Base-by-base conservation (phyloP, 2,329 filamentous ascomycete genomes). In the Volutella citrinella region DNA sequence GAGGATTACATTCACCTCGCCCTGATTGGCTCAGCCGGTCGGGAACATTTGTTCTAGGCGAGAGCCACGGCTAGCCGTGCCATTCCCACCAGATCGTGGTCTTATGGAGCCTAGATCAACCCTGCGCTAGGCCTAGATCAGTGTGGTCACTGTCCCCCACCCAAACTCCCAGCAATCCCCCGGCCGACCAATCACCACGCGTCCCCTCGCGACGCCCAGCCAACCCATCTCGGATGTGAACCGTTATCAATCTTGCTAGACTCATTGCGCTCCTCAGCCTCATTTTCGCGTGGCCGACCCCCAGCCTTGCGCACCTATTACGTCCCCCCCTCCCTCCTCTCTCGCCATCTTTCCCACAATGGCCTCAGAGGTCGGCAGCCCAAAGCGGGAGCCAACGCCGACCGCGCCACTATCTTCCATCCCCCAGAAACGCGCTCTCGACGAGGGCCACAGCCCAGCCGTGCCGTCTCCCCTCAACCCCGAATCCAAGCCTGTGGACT, bases 391-490 rank as follows among this genome's bases (percentile, higher is more conserved):
- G 48, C 46, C 62, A 13, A 68, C 63, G 7, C 63, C 66, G 18
- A 57, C 56, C 15, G 49, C 59, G 12, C 52, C 64, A 6, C 50
- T 63, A 58, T 63, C 70, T 31, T 69, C 70, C 9, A 64, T 82
- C 16, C 78, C 80, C 5, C 74, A 82, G 54, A 85, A 85, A 52
- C 79, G 82, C 39, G 65, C 69, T 15, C 69, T 84, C 19, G 82
- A 85, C 41, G 82, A 86, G 50, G 78, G 78, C 54, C 80, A 89
- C 59, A 74, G 74, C 41, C 84, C 85, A 5, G 72, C 80, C 10
- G 71, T 88, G 3, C 79, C 84, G 4, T 90, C 85, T 10, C 84
- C 84, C 18, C 74, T 90, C 42, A 89, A 89, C 49, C 80, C 81
- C 28, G 78, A 83, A 27, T 70, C 72, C 43, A 76, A 57, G 40